A percentile compares a stretch with the other conserved stretches of the same genome.
Conservation (phyloP, 2,329 filamentous ascomycete species). For the Claviceps quebecensis region DNA sequence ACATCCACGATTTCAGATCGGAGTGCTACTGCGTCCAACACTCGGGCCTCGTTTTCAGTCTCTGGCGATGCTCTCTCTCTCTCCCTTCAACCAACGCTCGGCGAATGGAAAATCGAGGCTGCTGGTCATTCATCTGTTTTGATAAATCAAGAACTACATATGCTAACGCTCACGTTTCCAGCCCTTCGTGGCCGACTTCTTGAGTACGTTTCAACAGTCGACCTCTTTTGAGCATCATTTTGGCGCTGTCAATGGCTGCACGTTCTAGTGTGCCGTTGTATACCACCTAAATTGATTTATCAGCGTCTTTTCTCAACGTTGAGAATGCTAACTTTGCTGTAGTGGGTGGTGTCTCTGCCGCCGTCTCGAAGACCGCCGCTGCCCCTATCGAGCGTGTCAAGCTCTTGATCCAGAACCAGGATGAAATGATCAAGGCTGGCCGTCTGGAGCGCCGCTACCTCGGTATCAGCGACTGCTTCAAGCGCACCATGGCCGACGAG, state of each 20-base stretch:
- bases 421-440: conserved; percentile 99
- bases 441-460: conserved; percentile 96
- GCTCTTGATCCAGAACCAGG: conserved; percentile 99
- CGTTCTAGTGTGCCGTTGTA: neutral
- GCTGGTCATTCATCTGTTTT: conserved; percentile 1
- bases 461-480: conserved; percentile 93
- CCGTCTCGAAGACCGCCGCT: conserved; percentile 99
- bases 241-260: conserved; percentile 1
- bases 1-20: neutral
- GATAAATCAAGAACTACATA: neutral
- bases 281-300: neutral
- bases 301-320: conserved; percentile 1
- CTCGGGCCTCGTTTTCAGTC: neutral
- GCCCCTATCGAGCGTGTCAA: conserved; percentile 99
- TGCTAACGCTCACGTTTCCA: conserved; percentile 30
- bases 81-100: neutral
- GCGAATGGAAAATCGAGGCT: conserved; percentile 5
- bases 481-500: conserved; percentile 76
- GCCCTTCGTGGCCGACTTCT: conserved; percentile 95
- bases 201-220: conserved; percentile 60
- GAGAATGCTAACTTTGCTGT: conserved; percentile 13
- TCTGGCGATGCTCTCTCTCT: neutral
- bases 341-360: conserved; percentile 99
- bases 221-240: neutral
- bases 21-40: neutral